Evolutionary conservation across 2,329 filamentous ascomycete genomes (phyloP).

Genomic region (Alternaria ethzedia): DNA sequence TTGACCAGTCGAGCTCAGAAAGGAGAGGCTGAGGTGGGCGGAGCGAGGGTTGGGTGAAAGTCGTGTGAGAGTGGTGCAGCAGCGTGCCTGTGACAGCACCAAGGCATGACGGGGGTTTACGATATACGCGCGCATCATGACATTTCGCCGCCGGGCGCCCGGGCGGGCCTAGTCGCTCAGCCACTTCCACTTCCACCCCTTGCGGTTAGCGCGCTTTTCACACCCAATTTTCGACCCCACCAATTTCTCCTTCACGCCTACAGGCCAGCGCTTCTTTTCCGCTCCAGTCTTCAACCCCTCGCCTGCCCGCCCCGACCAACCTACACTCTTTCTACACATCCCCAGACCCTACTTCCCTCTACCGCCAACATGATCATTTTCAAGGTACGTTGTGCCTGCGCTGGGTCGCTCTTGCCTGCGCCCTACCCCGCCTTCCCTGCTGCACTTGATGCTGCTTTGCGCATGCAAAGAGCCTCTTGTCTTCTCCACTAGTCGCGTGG

Average conservation of each 20-base stretch:
- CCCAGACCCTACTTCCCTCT: conserved; percentile 7
- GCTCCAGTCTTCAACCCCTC: conserved; percentile 21
- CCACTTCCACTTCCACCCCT: not conserved
- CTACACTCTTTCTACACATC: conserved; percentile 17
- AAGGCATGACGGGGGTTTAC: not conserved
- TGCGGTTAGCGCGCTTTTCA: conserved; percentile 11
- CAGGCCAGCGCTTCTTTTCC: conserved; percentile 23
- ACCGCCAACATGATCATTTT: conserved; percentile 60
- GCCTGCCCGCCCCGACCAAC: conserved; percentile 14
- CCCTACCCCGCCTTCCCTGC: conserved; percentile 32
- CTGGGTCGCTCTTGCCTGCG: conserved; percentile 29
- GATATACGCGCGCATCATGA: conserved; percentile 30
- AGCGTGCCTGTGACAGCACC: conserved; percentile 18
- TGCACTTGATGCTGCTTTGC: conserved; percentile 20
- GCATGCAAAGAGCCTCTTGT: conserved; percentile 3
- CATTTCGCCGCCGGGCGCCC: conserved; percentile 11
- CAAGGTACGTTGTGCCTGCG: conserved; percentile 54
- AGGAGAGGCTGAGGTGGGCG: conserved; percentile 45
- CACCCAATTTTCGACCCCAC: conserved; percentile 37
- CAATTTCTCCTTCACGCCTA: conserved; percentile 28
- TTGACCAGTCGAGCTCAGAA: conserved; percentile 22
- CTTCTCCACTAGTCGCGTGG: not conserved
- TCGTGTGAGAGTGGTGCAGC: conserved; percentile 43
- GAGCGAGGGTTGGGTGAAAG: conserved; percentile 26
- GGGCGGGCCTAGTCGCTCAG: not conserved